phyloP scores from a whole-genome alignment of 1,139 yeast genomes.

The Geotrichum candidum region DNA sequence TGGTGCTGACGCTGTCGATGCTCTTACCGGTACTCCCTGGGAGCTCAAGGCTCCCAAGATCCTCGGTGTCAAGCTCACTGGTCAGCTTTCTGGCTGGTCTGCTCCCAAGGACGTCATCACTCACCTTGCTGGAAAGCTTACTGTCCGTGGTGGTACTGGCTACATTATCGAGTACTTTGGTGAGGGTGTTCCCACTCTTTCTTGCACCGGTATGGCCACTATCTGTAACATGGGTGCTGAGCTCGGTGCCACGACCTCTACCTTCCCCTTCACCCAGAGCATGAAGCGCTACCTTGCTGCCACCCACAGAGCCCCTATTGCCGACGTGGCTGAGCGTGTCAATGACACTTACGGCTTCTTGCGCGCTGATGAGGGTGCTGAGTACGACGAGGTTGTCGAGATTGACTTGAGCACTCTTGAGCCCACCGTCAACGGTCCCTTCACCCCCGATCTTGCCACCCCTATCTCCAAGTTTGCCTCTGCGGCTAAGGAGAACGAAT shows the following conservation, averaged over 20 bases:
- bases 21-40: conserved; percentile 97
- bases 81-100: conserved; percentile 82
- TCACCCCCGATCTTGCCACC: conserved; percentile 89
- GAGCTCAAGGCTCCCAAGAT: conserved; percentile 94
- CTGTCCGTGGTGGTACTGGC: conserved; percentile 98
- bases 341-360: conserved; percentile 49
- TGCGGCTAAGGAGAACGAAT: conserved; percentile 57
- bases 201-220: conserved; percentile 99
- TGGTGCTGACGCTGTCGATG: conserved; percentile 44
- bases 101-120: conserved; percentile 96
- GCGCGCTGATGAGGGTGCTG: conserved; percentile 72
- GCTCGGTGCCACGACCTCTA: conserved; percentile 95
- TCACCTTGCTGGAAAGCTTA: conserved; percentile 77
- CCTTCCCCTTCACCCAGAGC: conserved; percentile 91
- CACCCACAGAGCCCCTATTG: conserved; percentile 76
- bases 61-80: conserved; percentile 86
- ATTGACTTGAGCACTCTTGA: conserved; percentile 69
- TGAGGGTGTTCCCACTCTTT: conserved; percentile 76
- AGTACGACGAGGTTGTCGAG: conserved; percentile 79
- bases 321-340: conserved; percentile 53
- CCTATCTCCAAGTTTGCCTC: conserved; percentile 68
- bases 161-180: conserved; percentile 93
- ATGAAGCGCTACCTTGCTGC: conserved; percentile 74
- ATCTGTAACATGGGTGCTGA: conserved; percentile 99
- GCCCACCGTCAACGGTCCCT: conserved; percentile 91